Conservation (phyloP, 2,329 filamentous ascomycete genomes). For the Xylariales sp. region DNA sequence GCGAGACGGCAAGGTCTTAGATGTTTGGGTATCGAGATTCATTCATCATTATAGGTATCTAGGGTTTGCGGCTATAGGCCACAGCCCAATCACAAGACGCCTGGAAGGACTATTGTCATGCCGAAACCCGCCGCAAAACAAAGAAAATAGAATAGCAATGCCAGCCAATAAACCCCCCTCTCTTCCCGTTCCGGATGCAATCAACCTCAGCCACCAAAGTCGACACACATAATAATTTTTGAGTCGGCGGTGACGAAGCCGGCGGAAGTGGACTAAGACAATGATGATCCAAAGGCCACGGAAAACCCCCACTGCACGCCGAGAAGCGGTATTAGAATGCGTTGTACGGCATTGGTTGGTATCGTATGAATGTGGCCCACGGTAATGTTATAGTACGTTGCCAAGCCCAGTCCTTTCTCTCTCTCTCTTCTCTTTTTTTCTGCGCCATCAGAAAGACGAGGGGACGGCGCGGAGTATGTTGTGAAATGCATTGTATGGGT, state of each 20-base stretch:
- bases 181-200: slow-evolving; percentile 4
- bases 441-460: slow-evolving; percentile 8
- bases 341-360: slow-evolving; percentile 13
- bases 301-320: slow-evolving; percentile 19
- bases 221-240: slow-evolving; percentile 3
- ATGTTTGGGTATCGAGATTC: slow-evolving; percentile 32
- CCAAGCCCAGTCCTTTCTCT: slow-evolving; percentile 29
- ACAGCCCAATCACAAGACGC: slow-evolving; percentile 11
- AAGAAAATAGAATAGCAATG: slow-evolving; percentile 30
- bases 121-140: slow-evolving; percentile 18
- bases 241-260: slow-evolving; percentile 4
- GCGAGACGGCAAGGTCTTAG: no score
- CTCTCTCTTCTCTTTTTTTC: neutral
- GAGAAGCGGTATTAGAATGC: slow-evolving; percentile 18
- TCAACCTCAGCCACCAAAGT: neutral
- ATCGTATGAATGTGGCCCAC: neutral
- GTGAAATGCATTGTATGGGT: slow-evolving; percentile 28
- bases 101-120: slow-evolving; percentile 23
- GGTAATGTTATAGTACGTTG: slow-evolving; percentile 7
- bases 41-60: slow-evolving; percentile 34
- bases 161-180: slow-evolving; percentile 1
- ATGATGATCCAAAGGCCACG: slow-evolving; percentile 5
- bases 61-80: slow-evolving; percentile 5
- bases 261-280: neutral
- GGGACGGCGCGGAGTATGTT: neutral